These are phyloP conservation scores for Adansonia grandidieri DNA, from an alignment of 441 rosid species.

Conservation along the genomic window DNA sequence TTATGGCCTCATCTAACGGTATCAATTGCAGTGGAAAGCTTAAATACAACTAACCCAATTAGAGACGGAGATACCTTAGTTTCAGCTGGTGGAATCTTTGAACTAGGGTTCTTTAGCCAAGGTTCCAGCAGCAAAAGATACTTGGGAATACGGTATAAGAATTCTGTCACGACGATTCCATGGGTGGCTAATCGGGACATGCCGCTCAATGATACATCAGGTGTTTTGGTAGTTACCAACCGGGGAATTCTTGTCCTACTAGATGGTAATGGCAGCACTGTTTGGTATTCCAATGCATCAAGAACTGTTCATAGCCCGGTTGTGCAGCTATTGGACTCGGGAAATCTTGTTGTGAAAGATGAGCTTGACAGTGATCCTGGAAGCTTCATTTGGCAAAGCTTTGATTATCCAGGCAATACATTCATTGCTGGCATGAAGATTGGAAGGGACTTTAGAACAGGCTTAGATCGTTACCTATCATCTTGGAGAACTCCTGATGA, in stretches of 20 bases:
- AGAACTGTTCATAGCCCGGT: conserved; percentile 14
- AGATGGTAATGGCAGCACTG: background rate
- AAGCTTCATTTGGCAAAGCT: conserved; percentile 37
- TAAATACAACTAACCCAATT: conserved; percentile 39
- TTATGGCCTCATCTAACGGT: background rate
- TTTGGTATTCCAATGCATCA: conserved; percentile 60
- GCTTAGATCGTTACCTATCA: conserved; percentile 26
- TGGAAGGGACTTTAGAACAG: conserved; percentile 32
- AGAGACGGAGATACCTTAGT: conserved; percentile 53
- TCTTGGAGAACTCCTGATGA: conserved; percentile 38
- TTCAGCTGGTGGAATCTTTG: conserved; percentile 16
- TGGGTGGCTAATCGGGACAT: conserved; percentile 73
- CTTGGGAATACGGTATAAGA: conserved; percentile 61
- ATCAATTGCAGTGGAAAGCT: conserved; percentile 36
- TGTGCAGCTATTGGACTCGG: conserved; percentile 57
- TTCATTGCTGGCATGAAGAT: conserved; percentile 40
- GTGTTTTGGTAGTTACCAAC: too few relatives aligned
- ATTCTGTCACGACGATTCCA: conserved; percentile 37
- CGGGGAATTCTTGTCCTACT: too few relatives aligned
- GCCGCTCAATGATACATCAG: conserved; percentile 21
- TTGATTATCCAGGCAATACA: conserved; percentile 37
- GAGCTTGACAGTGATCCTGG: conserved; percentile 25
- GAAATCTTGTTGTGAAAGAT: conserved; percentile 51
- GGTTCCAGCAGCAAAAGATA: conserved; percentile 45
- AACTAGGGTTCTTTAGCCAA: conserved; percentile 23